These are phyloP conservation scores for Geotrichum ghanense DNA, from an alignment of 805 yeast species.

Conservation along the genomic window DNA sequence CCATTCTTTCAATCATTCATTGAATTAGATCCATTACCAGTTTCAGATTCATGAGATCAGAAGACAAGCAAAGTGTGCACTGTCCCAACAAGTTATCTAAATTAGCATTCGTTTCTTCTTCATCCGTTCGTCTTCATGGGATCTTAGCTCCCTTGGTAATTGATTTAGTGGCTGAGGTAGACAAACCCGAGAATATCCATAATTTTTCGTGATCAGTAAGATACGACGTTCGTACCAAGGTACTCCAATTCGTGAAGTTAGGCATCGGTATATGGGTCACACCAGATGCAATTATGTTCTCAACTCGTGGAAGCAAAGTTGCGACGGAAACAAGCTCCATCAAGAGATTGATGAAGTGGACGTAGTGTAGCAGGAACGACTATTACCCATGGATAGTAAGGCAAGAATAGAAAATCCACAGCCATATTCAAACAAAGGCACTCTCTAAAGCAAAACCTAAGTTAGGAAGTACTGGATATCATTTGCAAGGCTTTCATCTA, in stretches of 20 bases:
- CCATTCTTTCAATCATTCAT: too few species aligned
- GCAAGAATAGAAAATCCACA: constrained; percentile 49
- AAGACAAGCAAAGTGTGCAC: constrained; percentile 16
- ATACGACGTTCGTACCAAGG: constrained; percentile 1
- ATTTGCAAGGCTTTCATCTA: constrained; percentile 19
- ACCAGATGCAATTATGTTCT: constrained; percentile 18
- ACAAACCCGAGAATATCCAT: background rate
- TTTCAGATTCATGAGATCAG: background rate
- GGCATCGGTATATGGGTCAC: background rate
- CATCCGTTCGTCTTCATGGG: background rate
- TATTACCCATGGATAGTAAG: constrained; percentile 56
- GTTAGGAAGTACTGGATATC: constrained; percentile 16
- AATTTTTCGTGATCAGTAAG: background rate
- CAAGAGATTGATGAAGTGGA: constrained; percentile 57
- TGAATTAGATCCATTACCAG: too few species aligned
- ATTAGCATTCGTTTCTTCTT: background rate
- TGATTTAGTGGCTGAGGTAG: too few species aligned
- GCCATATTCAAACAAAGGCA: constrained; percentile 61
- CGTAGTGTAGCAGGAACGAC: constrained; percentile 45
- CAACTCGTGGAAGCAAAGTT: constrained; percentile 64
- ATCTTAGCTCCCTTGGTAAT: background rate
- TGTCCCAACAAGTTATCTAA: constrained; percentile 4
- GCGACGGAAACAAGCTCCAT: constrained; percentile 47
- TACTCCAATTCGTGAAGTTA: background rate
- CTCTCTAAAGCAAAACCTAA: constrained; percentile 25